These are phyloP conservation scores for Lantana camara DNA, from an alignment of 257 asterid species.

Conservation along the genomic window DNA sequence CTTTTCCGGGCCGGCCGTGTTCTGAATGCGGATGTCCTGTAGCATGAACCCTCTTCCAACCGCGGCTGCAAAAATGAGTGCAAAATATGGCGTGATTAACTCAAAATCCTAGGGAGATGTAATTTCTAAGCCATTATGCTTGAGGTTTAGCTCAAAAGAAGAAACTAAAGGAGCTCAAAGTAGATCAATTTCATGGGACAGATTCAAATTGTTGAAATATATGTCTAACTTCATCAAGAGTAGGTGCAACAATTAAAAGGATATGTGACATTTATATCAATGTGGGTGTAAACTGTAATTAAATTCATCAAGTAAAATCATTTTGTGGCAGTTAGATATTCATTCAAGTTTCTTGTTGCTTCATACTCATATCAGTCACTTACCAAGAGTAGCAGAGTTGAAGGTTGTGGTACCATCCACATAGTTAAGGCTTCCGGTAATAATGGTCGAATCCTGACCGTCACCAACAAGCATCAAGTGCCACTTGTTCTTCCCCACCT, in stretches of 20 bases:
- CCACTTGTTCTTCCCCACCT: conserved; percentile 39
- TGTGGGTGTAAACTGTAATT: too few relatives aligned
- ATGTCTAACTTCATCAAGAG: too few relatives aligned
- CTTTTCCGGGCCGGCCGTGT: conserved; percentile 52
- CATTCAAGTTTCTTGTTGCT: neutral
- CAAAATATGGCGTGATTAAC: neutral
- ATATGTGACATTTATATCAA: too few relatives aligned
- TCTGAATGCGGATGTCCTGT: conserved; percentile 47
- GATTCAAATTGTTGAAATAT: too few relatives aligned
- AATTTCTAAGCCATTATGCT: neutral
- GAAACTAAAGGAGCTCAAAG: too few relatives aligned
- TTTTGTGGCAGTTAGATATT: too few relatives aligned
- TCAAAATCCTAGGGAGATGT: too few relatives aligned
- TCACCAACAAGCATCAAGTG: conserved; percentile 65
- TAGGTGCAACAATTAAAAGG: too few relatives aligned
- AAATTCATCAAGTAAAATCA: too few relatives aligned
- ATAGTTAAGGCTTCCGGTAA: conserved; percentile 48
- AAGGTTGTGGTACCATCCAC: conserved; percentile 56
- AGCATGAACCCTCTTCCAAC: conserved; percentile 45
- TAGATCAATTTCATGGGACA: too few relatives aligned
- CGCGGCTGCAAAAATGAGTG: conserved; percentile 28
- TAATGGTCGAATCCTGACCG: conserved; percentile 47
- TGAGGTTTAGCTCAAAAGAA: too few relatives aligned
- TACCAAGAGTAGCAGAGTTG: conserved; percentile 62
- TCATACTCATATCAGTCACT: neutral